phyloP scores from a whole-genome alignment of 1,284 basidiomycete species.

The Heterobasidion irregulare region DNA sequence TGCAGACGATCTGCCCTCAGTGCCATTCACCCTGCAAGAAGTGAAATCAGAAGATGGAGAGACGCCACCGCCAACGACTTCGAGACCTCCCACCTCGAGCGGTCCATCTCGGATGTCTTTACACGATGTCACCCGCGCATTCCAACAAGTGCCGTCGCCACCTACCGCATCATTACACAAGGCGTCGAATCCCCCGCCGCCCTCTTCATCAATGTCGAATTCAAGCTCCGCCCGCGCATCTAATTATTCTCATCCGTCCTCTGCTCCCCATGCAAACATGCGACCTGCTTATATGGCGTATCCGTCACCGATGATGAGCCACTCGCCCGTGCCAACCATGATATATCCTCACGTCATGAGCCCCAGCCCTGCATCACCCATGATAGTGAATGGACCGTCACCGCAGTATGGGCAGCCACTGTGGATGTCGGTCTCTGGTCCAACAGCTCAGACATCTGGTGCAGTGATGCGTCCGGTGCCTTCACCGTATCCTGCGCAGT shows the following conservation, averaged over 20 bases:
- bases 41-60: constrained; percentile 76
- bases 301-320: constrained; percentile 59
- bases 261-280: constrained; percentile 27
- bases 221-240: constrained; percentile 24
- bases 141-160: constrained; percentile 67
- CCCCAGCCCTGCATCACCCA: constrained; percentile 45
- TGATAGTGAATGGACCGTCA: constrained; percentile 51
- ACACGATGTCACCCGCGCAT: constrained; percentile 72
- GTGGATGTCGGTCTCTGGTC: constrained; percentile 44
- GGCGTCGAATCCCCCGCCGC: constrained; percentile 34
- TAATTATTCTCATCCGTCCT: constrained; percentile 25
- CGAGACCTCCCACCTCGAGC: constrained; percentile 23
- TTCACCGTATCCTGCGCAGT: constrained; percentile 55
- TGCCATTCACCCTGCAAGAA: constrained; percentile 72
- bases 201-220: constrained; percentile 24
- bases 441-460: constrained; percentile 32
- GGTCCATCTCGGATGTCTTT: constrained; percentile 67
- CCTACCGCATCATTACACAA: constrained; percentile 32
- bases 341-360: constrained; percentile 54
- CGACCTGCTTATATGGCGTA: constrained; percentile 52
- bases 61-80: constrained; percentile 58
- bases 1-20: constrained; percentile 64
- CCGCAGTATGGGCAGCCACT: constrained; percentile 51
- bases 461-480: constrained; percentile 47
- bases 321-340: constrained; percentile 52